These are phyloP conservation scores for Cladosporium austrohemisphaericum DNA, from an alignment of 2,329 filamentous ascomycete species.

Conservation along the genomic window DNA sequence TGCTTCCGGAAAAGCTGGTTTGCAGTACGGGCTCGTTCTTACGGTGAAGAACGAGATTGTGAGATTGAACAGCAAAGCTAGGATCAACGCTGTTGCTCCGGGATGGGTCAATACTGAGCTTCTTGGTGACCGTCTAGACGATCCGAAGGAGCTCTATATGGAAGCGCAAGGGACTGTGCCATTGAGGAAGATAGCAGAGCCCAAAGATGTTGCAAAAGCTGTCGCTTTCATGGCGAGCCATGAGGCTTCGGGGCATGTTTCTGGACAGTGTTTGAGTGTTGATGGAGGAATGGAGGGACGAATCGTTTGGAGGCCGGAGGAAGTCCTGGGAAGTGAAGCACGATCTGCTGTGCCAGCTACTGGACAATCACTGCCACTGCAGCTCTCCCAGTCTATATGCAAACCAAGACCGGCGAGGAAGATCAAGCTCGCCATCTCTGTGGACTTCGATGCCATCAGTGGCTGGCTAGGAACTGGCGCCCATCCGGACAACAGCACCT, in stretches of 20 bases:
- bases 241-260: slow-evolving; percentile 51
- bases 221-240: slow-evolving; percentile 51
- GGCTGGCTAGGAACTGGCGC: slow-evolving; percentile 58
- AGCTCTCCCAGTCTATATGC: slow-evolving; percentile 13
- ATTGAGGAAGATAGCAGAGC: slow-evolving; percentile 46
- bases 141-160: slow-evolving; percentile 48
- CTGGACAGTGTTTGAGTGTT: slow-evolving; percentile 51
- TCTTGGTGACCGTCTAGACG: slow-evolving; percentile 49
- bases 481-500: slow-evolving; percentile 50
- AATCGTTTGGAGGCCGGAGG: slow-evolving; percentile 47
- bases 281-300: slow-evolving; percentile 52
- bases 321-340: slow-evolving; percentile 28
- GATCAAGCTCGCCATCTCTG: slow-evolving; percentile 40
- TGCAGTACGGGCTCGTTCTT: slow-evolving; percentile 52
- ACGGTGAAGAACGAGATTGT: slow-evolving; percentile 55
- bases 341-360: not conserved
- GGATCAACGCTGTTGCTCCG: slow-evolving; percentile 52
- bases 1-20: slow-evolving; percentile 48
- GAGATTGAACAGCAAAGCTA: slow-evolving; percentile 46
- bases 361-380: not conserved
- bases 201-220: slow-evolving; percentile 47
- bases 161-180: slow-evolving; percentile 50
- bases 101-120: slow-evolving; percentile 48
- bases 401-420: slow-evolving; percentile 23
- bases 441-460: slow-evolving; percentile 58